These are phyloP conservation scores for Penicillium glabrum DNA, from an alignment of 2,329 filamentous ascomycete species.

Conservation along the genomic window DNA sequence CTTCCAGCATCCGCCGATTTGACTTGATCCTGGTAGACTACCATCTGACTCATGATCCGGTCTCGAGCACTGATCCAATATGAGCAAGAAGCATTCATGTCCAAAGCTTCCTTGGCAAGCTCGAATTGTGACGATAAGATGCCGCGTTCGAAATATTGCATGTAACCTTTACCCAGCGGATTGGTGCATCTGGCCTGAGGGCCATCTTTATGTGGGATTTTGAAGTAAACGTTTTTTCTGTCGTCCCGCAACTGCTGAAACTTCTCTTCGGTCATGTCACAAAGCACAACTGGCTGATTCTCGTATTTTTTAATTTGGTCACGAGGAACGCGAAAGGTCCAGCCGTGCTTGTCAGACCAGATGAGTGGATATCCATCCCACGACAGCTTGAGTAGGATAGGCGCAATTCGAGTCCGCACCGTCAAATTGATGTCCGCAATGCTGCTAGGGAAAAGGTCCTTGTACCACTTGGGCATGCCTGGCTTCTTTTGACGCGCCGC, in stretches of 20 bases:
- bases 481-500: slow-evolving; percentile 86
- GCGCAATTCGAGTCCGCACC: slow-evolving; percentile 83
- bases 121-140: slow-evolving; percentile 81
- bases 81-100: slow-evolving; percentile 98
- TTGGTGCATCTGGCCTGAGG: slow-evolving; percentile 79
- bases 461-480: slow-evolving; percentile 95
- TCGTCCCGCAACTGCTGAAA: slow-evolving; percentile 68
- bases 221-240: slow-evolving; percentile 70
- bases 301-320: slow-evolving; percentile 64
- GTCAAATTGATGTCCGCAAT: slow-evolving; percentile 70
- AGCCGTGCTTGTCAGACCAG: slow-evolving; percentile 92
- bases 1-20: slow-evolving; percentile 18
- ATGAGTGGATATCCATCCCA: slow-evolving; percentile 90
- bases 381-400: slow-evolving; percentile 75
- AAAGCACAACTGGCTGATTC: slow-evolving; percentile 69
- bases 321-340: slow-evolving; percentile 79
- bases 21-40: slow-evolving; percentile 75
- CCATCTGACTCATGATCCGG: slow-evolving; percentile 91
- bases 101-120: slow-evolving; percentile 89
- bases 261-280: slow-evolving; percentile 75
- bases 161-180: slow-evolving; percentile 87
- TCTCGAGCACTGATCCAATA: slow-evolving; percentile 98
- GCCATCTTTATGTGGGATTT: slow-evolving; percentile 94
- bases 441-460: slow-evolving; percentile 74
- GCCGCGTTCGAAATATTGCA: slow-evolving; percentile 87